These are phyloP conservation scores for Fusarium paranaense DNA, from an alignment of 2,329 filamentous ascomycete genomes.

Conservation along the genomic window DNA sequence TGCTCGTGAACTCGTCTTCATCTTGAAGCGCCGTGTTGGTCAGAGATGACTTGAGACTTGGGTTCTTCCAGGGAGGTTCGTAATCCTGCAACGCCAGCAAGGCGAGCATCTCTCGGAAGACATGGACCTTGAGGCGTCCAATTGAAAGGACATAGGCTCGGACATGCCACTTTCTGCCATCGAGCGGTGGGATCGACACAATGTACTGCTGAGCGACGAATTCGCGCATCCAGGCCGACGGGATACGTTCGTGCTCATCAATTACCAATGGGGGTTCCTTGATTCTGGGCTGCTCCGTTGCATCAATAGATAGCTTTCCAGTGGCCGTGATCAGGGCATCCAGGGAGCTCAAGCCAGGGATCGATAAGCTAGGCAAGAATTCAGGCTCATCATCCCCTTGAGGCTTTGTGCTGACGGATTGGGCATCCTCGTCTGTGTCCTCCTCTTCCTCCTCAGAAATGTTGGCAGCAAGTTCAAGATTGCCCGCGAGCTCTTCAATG, in stretches of 20 bases:
- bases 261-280: conserved; percentile 39
- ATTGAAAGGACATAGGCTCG: conserved; percentile 52
- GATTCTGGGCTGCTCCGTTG: background rate
- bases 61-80: conserved; percentile 51
- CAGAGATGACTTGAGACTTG: conserved; percentile 48
- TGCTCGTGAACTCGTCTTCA: conserved; percentile 47
- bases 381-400: conserved; percentile 8
- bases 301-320: conserved; percentile 32
- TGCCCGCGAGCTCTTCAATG: conserved; percentile 49
- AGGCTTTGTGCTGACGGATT: background rate
- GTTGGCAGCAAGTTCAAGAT: conserved; percentile 51
- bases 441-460: conserved; percentile 46
- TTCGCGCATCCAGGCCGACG: conserved; percentile 51
- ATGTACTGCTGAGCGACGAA: conserved; percentile 55
- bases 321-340: conserved; percentile 48
- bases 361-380: conserved; percentile 39
- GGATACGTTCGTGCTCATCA: conserved; percentile 49
- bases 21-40: conserved; percentile 54
- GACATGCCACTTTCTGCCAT: conserved; percentile 52
- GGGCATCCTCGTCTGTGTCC: conserved; percentile 4
- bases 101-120: conserved; percentile 52
- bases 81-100: conserved; percentile 51
- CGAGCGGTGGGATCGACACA: conserved; percentile 46
- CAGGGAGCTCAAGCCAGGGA: conserved; percentile 44
- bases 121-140: conserved; percentile 52